A percentile compares a stretch with the other conserved stretches of the same genome.
Conservation (phyloP, 306 rosid species). For the Dicorynia guianensis region DNA sequence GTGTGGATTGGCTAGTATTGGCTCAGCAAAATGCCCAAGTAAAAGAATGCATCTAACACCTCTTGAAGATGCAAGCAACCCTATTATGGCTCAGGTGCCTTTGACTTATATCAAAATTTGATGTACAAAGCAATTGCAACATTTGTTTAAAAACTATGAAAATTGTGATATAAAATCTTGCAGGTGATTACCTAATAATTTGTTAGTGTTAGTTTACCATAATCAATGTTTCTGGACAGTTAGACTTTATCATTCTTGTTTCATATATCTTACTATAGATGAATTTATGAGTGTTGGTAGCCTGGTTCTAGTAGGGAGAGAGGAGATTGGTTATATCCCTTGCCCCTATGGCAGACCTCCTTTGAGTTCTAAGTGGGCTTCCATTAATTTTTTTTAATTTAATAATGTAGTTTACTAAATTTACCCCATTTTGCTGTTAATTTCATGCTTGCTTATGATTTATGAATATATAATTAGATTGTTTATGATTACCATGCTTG, state of each 20-base stretch:
- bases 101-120: not conserved
- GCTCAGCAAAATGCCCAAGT: constrained; percentile 37
- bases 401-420: not conserved
- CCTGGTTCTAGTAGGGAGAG: not conserved
- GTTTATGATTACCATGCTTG: not conserved
- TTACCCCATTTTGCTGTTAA: not conserved
- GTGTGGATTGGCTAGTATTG: constrained; percentile 46
- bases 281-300: not conserved
- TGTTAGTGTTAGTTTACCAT: not conserved
- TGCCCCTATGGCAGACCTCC: not conserved
- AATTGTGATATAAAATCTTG: not conserved
- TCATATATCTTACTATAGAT: not conserved
- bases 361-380: not conserved
- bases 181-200: constrained; percentile 5
- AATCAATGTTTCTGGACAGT: too few relatives aligned
- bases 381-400: too few relatives aligned
- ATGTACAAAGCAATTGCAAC: not conserved
- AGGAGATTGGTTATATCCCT: not conserved
- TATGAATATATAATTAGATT: not conserved
- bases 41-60: constrained; percentile 88
- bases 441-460: not conserved
- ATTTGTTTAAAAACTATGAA: not conserved
- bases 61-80: constrained; percentile 96
- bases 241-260: not conserved
- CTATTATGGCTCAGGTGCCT: constrained; percentile 95